phyloP scores from a whole-genome alignment of 257 asterid genomes.

The Catharanthus roseus region DNA sequence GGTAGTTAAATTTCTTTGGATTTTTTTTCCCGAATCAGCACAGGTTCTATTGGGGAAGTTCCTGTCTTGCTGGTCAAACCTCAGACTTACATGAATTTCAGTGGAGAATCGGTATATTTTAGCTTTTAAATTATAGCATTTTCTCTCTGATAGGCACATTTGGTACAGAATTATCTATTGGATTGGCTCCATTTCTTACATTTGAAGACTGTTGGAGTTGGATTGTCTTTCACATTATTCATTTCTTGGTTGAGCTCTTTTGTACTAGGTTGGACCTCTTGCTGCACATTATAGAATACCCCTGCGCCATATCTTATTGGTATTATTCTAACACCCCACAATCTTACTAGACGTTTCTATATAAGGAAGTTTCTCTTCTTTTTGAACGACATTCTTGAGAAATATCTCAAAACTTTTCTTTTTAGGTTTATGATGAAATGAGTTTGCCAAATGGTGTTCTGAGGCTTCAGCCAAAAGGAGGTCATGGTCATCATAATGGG shows the following conservation, averaged over 20 bases:
- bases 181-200: background rate
- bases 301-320: constrained; percentile 91
- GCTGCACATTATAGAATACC: constrained; percentile 97
- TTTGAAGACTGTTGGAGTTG: background rate
- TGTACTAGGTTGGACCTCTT: constrained; percentile 82
- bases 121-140: background rate
- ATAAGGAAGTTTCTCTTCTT: background rate
- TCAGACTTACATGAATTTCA: constrained; percentile 90
- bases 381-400: background rate
- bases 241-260: background rate
- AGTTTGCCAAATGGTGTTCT: constrained; percentile 90
- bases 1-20: constrained; percentile 2
- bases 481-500: constrained; percentile 98
- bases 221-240: background rate
- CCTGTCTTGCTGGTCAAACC: constrained; percentile 89
- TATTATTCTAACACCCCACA: constrained; percentile 20
- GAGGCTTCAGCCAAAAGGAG: constrained; percentile 95
- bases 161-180: background rate
- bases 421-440: constrained; percentile 90
- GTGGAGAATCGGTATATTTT: constrained; percentile 82
- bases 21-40: constrained; percentile 15
- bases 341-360: background rate
- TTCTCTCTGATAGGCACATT: background rate
- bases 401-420: background rate
- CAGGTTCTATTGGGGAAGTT: constrained; percentile 91